A percentile compares a stretch with the other conserved stretches of the same genome.
phyloP scores from a whole-genome alignment of 768 basidiomycete species.

The Botryobasidium botryosum region DNA sequence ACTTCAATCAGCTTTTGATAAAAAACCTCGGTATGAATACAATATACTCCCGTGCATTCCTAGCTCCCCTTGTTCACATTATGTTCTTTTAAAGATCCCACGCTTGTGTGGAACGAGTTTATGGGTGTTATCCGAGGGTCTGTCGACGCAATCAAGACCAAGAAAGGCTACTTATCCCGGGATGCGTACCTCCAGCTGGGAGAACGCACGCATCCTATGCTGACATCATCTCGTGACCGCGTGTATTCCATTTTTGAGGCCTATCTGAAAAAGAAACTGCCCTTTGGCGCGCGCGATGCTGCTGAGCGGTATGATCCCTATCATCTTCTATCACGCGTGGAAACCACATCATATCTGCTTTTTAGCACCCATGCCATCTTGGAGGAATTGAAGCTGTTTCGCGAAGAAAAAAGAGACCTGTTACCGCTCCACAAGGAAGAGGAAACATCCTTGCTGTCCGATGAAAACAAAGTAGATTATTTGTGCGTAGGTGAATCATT shows the following conservation, averaged over 20 bases:
- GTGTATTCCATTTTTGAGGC: constrained; percentile 38
- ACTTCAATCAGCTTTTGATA: constrained; percentile 4
- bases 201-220: constrained; percentile 34
- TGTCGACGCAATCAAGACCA: constrained; percentile 27
- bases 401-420: no score
- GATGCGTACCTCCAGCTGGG: constrained; percentile 33
- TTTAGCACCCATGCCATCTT: constrained; percentile 37
- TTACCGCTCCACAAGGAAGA: no score
- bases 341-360: constrained; percentile 1
- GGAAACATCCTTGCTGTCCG: no score
- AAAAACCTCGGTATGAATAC: not conserved
- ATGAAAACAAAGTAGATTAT: no score
- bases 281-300: constrained; percentile 30
- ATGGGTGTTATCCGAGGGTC: constrained; percentile 42
- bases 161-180: constrained; percentile 27
- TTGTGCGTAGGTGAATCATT: no score
- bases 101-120: constrained; percentile 3
- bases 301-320: constrained; percentile 35
- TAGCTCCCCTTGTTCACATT: not conserved
- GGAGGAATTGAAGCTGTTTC: constrained; percentile 17
- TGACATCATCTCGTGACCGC: constrained; percentile 30
- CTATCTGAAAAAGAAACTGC: constrained; percentile 32
- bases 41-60: not conserved
- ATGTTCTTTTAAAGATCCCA: no score
- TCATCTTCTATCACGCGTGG: not conserved